Evolutionary conservation across 2,329 filamentous ascomycete genomes (phyloP).

Genomic region (Lecanicillium sp.): DNA sequence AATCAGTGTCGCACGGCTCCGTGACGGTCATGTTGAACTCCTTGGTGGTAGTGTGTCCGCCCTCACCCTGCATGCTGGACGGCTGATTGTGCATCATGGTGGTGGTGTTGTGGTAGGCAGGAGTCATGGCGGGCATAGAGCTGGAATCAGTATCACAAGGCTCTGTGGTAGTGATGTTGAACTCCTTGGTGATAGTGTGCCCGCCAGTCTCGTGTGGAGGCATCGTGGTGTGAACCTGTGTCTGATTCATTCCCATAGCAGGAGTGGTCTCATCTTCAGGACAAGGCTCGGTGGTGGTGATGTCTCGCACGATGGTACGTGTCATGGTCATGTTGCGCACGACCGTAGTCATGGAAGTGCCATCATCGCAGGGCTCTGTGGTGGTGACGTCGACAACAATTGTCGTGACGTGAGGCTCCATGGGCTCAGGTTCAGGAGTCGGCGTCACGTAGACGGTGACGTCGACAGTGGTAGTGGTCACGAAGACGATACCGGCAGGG

Average conservation of each 20-base stretch:
- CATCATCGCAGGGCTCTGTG: background rate
- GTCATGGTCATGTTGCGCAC: background rate
- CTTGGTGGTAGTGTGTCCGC: background rate
- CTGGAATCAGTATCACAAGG: no score
- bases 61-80: no score
- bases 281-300: no score
- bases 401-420: conserved; percentile 8
- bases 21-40: background rate
- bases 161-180: no score
- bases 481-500: background rate
- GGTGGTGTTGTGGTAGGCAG: background rate
- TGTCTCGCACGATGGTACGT: background rate
- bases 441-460: conserved; percentile 8
- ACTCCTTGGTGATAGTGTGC: background rate
- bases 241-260: conserved; percentile 3
- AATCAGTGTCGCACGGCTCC: conserved; percentile 9
- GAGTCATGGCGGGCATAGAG: conserved; percentile 4
- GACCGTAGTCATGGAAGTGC: background rate
- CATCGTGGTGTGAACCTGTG: background rate
- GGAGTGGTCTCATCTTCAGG: no score
- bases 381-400: conserved; percentile 10
- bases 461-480: conserved; percentile 5
- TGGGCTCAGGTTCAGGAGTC: background rate
- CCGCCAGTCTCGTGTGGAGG: no score
- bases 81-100: no score